phyloP scores from a whole-genome alignment of 2,329 filamentous ascomycete species.

The Neopestalotiopsis sp. region DNA sequence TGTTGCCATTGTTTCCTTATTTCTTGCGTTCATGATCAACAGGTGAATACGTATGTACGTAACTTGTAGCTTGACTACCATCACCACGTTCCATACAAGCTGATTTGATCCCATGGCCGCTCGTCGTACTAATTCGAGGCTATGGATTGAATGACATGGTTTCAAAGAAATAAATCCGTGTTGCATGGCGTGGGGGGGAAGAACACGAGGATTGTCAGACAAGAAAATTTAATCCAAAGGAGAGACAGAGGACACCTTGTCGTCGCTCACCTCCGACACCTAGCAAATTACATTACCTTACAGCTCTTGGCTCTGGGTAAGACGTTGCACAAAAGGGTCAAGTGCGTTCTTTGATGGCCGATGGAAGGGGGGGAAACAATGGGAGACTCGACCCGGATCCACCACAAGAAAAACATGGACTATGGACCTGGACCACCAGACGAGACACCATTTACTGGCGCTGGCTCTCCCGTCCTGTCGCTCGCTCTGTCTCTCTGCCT shows the following conservation, averaged over 20 bases:
- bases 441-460: neutral
- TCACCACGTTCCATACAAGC: neutral
- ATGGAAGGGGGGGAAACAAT: neutral
- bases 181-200: neutral
- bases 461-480: neutral
- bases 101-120: neutral
- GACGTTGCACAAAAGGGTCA: neutral
- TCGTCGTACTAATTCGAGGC: neutral
- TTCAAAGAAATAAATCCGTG: neutral
- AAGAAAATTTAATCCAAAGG: neutral
- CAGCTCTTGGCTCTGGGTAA: neutral
- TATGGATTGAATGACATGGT: neutral
- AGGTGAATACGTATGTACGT: no score
- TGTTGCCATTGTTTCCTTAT: neutral
- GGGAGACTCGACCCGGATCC: neutral
- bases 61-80: no score
- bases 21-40: neutral
- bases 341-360: neutral
- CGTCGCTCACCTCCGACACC: conserved; percentile 9
- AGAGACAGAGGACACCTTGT: conserved; percentile 8
- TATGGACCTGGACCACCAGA: no score
- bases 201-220: neutral
- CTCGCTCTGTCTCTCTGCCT: neutral
- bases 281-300: neutral
- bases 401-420: neutral